Conservation (phyloP, 2,329 filamentous ascomycete genomes). For the Pleomassaria siparia region DNA sequence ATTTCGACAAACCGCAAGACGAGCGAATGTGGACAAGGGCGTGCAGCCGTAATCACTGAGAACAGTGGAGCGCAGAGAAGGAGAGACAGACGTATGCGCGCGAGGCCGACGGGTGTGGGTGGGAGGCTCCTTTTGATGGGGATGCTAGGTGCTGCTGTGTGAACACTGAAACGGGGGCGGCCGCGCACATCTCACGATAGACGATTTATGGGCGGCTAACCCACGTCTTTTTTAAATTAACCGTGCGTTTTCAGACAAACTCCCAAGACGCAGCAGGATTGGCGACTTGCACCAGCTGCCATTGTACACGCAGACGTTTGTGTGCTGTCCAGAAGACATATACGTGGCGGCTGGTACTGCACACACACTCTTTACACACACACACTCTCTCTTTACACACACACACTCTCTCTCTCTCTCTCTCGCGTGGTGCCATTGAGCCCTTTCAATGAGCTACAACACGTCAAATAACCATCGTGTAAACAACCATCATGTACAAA, state of each 20-base stretch:
- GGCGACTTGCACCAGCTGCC: neutral
- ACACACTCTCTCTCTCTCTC: too few relatives aligned
- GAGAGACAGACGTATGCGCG: neutral
- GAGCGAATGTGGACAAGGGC: conserved; percentile 27
- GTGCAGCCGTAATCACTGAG: neutral
- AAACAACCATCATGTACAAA: neutral
- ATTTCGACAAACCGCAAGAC: conserved; percentile 23
- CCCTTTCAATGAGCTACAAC: neutral
- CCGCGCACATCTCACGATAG: conserved; percentile 3
- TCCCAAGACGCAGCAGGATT: neutral
- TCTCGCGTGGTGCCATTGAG: too few relatives aligned
- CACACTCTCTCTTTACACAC: too few relatives aligned
- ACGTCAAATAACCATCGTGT: too few relatives aligned
- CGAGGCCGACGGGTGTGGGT: conserved; percentile 5
- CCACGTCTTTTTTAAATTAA: neutral
- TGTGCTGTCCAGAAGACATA: neutral
- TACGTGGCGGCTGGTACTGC: neutral
- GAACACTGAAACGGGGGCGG: conserved; percentile 5
- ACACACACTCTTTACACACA: too few relatives aligned
- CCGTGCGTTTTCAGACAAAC: neutral
- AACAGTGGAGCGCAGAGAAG: conserved; percentile 1
- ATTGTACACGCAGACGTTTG: neutral
- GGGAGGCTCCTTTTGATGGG: neutral
- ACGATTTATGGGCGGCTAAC: conserved; percentile 5
- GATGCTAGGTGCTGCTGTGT: conserved; percentile 4